Conservation (phyloP, 2,329 filamentous ascomycete genomes). For the Madurella fahalii region DNA sequence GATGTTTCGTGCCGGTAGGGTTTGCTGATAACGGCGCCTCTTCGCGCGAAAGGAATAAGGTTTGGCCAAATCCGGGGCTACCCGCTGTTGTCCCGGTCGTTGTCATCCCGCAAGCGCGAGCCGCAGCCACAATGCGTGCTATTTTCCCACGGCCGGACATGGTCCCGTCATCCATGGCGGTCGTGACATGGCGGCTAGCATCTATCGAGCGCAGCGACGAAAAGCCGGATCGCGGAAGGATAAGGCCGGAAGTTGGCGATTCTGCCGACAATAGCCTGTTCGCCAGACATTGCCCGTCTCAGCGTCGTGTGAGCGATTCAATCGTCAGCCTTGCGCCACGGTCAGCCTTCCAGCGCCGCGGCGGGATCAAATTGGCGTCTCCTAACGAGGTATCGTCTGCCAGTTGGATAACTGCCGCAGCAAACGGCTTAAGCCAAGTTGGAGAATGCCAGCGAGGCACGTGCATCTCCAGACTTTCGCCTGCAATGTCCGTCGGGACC, state of each 20-base stretch:
- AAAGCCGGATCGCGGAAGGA: neutral
- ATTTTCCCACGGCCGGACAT: neutral
- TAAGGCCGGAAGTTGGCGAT: neutral
- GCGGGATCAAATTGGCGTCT: neutral
- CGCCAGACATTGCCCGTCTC: slow-evolving; percentile 2
- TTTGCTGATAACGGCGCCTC: neutral
- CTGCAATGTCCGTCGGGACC: slow-evolving; percentile 10
- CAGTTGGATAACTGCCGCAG: no score
- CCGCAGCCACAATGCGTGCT: neutral
- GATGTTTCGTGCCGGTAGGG: neutral
- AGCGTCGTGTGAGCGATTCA: neutral
- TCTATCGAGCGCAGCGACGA: neutral
- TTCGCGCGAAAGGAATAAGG: neutral
- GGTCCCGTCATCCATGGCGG: neutral
- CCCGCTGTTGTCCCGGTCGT: neutral
- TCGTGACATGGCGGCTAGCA: neutral
- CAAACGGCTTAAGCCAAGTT: neutral
- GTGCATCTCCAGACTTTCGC: neutral
- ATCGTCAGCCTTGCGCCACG: neutral
- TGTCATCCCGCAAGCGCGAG: neutral
- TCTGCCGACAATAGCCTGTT: slow-evolving; percentile 6
- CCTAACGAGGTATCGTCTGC: neutral
- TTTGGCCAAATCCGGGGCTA: no score
- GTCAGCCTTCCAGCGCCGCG: neutral
- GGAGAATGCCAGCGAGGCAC: neutral